A percentile compares a stretch with the other conserved stretches of the same genome.
Conservation (phyloP, 768 basidiomycete genomes). For the Amanita muscaria region DNA sequence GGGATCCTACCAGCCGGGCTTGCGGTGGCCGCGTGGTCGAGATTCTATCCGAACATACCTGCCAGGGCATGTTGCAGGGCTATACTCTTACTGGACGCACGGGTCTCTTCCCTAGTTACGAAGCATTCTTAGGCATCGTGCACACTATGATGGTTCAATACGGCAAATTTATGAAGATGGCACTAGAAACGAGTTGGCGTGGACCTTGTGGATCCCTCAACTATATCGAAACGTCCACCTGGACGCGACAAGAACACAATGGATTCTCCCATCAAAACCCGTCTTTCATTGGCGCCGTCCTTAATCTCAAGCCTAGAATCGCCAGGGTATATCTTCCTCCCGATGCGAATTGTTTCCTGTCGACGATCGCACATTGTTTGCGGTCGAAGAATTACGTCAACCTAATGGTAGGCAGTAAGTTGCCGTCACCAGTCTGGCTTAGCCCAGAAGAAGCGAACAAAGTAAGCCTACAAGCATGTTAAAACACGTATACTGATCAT, state of each 20-base stretch:
- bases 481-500: background rate
- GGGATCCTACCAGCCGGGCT: constrained; percentile 61
- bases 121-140: constrained; percentile 85
- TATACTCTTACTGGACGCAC: constrained; percentile 86
- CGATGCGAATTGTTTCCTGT: constrained; percentile 84
- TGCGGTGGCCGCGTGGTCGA: constrained; percentile 80
- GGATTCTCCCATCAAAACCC: constrained; percentile 89
- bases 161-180: constrained; percentile 84
- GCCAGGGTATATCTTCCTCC: constrained; percentile 81
- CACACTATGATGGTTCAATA: constrained; percentile 90
- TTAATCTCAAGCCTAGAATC: constrained; percentile 62
- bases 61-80: constrained; percentile 87
- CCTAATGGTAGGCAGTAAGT: constrained; percentile 84
- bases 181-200: constrained; percentile 65
- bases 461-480: constrained; percentile 24
- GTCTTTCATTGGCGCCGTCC: constrained; percentile 74
- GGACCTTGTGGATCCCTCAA: constrained; percentile 66
- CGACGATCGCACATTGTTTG: constrained; percentile 77
- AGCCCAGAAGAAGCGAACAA: constrained; percentile 65
- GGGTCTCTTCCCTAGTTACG: constrained; percentile 84
- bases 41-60: constrained; percentile 83
- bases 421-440: constrained; percentile 73
- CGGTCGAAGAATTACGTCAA: constrained; percentile 81
- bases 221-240: constrained; percentile 84
- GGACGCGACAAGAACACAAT: constrained; percentile 81